These are phyloP conservation scores for Gaertneriomyces sp. DNA, from an alignment of 192 early-diverging fungal species.

Conservation along the genomic window DNA sequence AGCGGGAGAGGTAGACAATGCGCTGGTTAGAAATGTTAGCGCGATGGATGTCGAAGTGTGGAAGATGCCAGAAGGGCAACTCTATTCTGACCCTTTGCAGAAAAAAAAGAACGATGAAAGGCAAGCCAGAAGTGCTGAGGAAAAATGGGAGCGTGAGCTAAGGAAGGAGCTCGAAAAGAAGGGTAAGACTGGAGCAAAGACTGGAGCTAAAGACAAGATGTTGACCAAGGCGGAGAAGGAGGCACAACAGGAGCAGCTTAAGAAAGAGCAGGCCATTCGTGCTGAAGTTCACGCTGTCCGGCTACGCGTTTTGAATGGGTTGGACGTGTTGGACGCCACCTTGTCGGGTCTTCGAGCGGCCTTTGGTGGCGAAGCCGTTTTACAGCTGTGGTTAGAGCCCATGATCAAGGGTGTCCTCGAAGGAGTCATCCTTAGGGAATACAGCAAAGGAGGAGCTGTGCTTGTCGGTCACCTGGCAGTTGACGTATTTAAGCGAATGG, in stretches of 20 bases:
- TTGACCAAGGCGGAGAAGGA: conserved; percentile 73
- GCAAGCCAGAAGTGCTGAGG: conserved; percentile 53
- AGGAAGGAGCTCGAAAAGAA: conserved; percentile 66
- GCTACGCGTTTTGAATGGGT: conserved; percentile 51
- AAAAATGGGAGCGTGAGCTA: conserved; percentile 76
- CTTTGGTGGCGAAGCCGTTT: conserved; percentile 44
- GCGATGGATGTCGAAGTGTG: conserved; percentile 66
- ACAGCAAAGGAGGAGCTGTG: conserved; percentile 33
- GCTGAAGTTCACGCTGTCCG: conserved; percentile 53
- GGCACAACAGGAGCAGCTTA: conserved; percentile 64
- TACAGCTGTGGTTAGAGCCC: not conserved
- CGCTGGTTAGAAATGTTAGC: conserved; percentile 45
- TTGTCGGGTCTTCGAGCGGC: conserved; percentile 54
- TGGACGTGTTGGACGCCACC: conserved; percentile 66
- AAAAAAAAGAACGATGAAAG: conserved; percentile 48
- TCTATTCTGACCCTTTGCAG: conserved; percentile 66
- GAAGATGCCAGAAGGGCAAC: conserved; percentile 62
- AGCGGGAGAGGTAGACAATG: conserved; percentile 45
- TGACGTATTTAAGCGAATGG: conserved; percentile 50
- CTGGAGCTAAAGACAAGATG: conserved; percentile 32
- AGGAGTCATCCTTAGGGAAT: too few species aligned
- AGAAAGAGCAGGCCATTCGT: conserved; percentile 71
- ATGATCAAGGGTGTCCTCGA: too few species aligned
- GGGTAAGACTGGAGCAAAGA: conserved; percentile 41
- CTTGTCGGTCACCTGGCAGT: conserved; percentile 57